Percentiles rank a stretch among this genome's conserved stretches.
These are phyloP conservation scores for Fraxinus floribunda DNA, from an alignment of 305 asterid species.

Conservation along the genomic window DNA sequence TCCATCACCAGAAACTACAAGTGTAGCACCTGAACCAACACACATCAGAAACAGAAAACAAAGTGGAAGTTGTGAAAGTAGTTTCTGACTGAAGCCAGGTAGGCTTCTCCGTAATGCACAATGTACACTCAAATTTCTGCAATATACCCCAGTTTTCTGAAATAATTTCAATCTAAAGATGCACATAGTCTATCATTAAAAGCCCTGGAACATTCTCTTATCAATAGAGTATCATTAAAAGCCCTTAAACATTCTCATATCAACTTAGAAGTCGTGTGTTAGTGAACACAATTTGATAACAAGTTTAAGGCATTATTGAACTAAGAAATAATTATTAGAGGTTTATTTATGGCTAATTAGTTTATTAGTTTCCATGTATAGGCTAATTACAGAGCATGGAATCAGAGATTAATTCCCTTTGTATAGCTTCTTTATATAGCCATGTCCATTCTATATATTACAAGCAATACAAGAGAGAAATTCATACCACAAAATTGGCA, in stretches of 20 bases:
- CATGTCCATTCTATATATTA: neutral
- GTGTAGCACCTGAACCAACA: conserved; percentile 70
- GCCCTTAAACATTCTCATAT: neutral
- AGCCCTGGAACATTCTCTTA: neutral
- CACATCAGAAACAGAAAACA: conserved; percentile 21
- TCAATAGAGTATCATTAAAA: neutral
- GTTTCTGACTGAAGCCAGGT: neutral
- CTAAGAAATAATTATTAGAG: neutral
- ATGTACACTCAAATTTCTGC: neutral
- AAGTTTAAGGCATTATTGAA: neutral
- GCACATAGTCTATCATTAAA: neutral
- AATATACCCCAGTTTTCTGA: neutral
- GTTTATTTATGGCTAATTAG: neutral
- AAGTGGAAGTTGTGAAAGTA: neutral
- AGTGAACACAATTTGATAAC: neutral
- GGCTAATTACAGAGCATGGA: neutral
- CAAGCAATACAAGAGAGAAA: neutral
- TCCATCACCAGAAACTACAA: conserved; percentile 99
- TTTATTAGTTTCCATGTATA: neutral
- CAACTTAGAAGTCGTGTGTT: neutral
- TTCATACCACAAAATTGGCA: neutral
- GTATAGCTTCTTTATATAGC: neutral
- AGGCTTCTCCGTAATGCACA: neutral
- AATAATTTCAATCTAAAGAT: neutral
- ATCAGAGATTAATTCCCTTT: neutral